phyloP scores from a whole-genome alignment of 177 flowering plant genomes.

The Vitis hybrid region DNA sequence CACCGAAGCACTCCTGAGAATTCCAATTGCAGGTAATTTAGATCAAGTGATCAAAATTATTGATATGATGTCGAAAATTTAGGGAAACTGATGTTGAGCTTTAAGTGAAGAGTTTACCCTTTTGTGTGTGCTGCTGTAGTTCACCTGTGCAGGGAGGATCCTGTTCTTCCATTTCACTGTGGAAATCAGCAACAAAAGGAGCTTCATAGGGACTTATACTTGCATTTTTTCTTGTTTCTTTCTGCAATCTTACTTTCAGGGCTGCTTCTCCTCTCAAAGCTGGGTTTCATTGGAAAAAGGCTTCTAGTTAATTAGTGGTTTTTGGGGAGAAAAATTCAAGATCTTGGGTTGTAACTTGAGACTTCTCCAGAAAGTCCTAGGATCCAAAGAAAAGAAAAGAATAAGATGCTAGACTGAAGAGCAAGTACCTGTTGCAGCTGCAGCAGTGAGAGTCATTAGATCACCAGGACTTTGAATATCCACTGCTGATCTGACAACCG shows the following conservation, averaged over 20 bases:
- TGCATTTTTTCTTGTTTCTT: slow-evolving; percentile 69
- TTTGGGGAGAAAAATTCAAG: too few species aligned
- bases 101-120: slow-evolving; percentile 41
- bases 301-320: too few species aligned
- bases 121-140: slow-evolving; percentile 58
- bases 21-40: neutral
- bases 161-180: slow-evolving; percentile 26
- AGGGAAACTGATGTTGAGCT: neutral
- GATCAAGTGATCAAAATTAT: too few species aligned
- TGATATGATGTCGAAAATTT: too few species aligned
- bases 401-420: neutral
- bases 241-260: slow-evolving; percentile 62
- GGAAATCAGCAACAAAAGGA: slow-evolving; percentile 21
- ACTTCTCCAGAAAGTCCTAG: neutral
- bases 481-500: slow-evolving; percentile 73
- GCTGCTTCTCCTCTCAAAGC: slow-evolving; percentile 89
- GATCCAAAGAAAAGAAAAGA: too few species aligned
- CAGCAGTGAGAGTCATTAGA: slow-evolving; percentile 87
- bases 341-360: neutral
- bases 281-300: slow-evolving; percentile 11
- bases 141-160: slow-evolving; percentile 58
- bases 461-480: slow-evolving; percentile 73
- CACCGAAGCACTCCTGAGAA: slow-evolving; percentile 54
- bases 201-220: slow-evolving; percentile 64
- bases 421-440: slow-evolving; percentile 89